Evolutionary conservation across 306 rosid genomes (phyloP).

Genomic region (Benincasa hispida): DNA sequence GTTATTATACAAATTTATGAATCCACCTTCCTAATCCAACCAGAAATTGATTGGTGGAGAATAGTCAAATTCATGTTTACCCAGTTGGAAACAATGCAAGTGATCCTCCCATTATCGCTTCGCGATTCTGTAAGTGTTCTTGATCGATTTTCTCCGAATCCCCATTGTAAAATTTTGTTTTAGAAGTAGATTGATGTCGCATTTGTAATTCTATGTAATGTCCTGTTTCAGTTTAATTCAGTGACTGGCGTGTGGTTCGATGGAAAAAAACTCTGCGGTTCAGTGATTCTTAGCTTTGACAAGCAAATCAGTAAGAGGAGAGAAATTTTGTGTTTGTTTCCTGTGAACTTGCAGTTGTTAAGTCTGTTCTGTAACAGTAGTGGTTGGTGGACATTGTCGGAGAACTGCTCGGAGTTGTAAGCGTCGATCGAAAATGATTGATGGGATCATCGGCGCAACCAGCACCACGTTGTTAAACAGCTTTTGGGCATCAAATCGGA

Average conservation of each 20-base stretch:
- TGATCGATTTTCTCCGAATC: not conserved
- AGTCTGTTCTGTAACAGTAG: conserved; percentile 7
- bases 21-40: not conserved
- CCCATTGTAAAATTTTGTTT: not conserved
- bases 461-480: conserved; percentile 7
- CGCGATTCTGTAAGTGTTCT: not conserved
- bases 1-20: not conserved
- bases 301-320: not conserved
- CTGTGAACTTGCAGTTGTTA: not conserved
- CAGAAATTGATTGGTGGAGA: not conserved
- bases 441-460: conserved; percentile 3
- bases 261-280: not conserved
- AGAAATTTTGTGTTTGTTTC: not conserved
- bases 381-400: not conserved
- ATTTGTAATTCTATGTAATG: not conserved
- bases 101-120: not conserved
- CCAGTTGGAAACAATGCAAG: not conserved
- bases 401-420: conserved; percentile 3
- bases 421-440: not conserved
- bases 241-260: not conserved
- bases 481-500: conserved; percentile 3
- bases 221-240: not conserved
- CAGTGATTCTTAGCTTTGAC: not conserved
- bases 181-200: not conserved
- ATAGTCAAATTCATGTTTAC: not conserved